Evolutionary conservation across 331 rosid species (phyloP).

Genomic region (Quercus tomentella): DNA sequence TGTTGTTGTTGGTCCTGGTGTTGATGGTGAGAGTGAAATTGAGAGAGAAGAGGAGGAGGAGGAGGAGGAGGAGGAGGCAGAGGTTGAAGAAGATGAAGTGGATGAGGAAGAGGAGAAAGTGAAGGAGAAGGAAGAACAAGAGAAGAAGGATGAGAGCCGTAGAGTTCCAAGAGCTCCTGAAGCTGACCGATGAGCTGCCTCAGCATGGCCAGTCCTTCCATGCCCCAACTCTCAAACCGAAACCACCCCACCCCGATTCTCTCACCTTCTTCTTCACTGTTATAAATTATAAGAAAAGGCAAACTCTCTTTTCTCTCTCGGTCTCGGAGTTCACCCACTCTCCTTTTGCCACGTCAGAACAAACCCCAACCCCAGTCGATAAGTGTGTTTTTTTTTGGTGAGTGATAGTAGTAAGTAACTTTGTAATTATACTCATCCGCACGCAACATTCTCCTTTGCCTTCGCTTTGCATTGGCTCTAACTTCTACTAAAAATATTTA

Average conservation of each 20-base stretch:
- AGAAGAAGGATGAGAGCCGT: conserved; percentile 30
- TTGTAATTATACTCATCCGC: conserved; percentile 18
- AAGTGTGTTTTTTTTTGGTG: background rate
- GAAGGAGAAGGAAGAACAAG: conserved; percentile 4
- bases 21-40: conserved; percentile 30
- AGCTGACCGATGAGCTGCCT: conserved; percentile 85
- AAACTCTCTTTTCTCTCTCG: background rate
- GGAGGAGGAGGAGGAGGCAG: conserved; percentile 15
- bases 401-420: too few species aligned
- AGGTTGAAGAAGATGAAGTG: conserved; percentile 6
- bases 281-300: background rate
- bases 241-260: conserved; percentile 7
- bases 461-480: too few species aligned
- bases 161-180: conserved; percentile 58
- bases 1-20: conserved; percentile 13
- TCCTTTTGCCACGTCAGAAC: conserved; percentile 32
- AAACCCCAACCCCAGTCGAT: background rate
- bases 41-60: conserved; percentile 22
- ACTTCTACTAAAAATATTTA: background rate
- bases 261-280: background rate
- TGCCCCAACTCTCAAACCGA: conserved; percentile 43
- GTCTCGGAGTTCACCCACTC: conserved; percentile 7
- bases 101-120: conserved; percentile 14
- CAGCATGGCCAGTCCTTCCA: conserved; percentile 86
- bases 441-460: conserved; percentile 13